These are phyloP conservation scores for Sapria himalayana DNA, from an alignment of 345 rosid genomes.

Conservation along the genomic window DNA sequence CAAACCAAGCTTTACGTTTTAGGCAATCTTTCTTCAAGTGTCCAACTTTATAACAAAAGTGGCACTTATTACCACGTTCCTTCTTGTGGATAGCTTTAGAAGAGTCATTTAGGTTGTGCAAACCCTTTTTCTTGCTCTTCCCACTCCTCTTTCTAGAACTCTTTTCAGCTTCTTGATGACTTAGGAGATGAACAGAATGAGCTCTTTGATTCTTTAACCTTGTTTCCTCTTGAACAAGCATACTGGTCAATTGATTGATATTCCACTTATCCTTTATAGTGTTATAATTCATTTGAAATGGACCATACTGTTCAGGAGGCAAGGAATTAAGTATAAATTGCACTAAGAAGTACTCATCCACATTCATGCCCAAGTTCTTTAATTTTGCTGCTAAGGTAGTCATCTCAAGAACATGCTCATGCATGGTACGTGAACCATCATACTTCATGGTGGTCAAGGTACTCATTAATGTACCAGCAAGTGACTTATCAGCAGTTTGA, in stretches of 20 bases:
- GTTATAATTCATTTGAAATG: conserved; percentile 11
- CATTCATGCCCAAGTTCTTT: background rate
- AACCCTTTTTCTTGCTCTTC: conserved; percentile 3
- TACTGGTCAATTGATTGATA: conserved; percentile 7
- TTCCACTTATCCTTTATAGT: conserved; percentile 13
- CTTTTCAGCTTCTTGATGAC: conserved; percentile 4
- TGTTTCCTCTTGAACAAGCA: conserved; percentile 5
- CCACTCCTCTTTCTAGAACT: background rate
- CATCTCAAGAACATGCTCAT: conserved; percentile 4
- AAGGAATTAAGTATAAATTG: conserved; percentile 7
- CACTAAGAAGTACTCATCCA: conserved; percentile 6
- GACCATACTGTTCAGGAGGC: conserved; percentile 4
- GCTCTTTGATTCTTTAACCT: background rate
- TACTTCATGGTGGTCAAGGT: conserved; percentile 8
- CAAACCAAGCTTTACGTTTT: conserved; percentile 5
- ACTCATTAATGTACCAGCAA: conserved; percentile 3
- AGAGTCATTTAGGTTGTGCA: background rate
- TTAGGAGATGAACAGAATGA: background rate
- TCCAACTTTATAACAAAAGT: background rate
- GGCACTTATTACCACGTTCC: conserved; percentile 1
- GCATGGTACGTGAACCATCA: conserved; percentile 2
- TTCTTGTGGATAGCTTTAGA: conserved; percentile 1
- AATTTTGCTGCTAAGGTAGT: background rate
- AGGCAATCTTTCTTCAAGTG: conserved; percentile 5
- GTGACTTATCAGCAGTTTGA: conserved; percentile 6